Percentiles rank a stretch among this genome's conserved stretches.
These are phyloP conservation scores for Pogostemon cablin DNA, from an alignment of 257 asterid species.

Conservation along the genomic window DNA sequence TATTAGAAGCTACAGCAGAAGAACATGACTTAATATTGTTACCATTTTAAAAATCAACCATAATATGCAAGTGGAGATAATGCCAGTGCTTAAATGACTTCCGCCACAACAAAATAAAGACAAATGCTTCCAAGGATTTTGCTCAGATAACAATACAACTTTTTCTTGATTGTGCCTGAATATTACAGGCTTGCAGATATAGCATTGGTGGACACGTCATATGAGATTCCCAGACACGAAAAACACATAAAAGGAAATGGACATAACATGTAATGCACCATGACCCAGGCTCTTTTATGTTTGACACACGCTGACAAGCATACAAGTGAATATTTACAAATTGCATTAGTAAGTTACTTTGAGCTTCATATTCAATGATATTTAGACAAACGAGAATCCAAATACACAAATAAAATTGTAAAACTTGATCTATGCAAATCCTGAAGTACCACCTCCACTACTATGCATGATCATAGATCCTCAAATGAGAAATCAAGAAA, in stretches of 20 bases:
- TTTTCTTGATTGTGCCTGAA: not conserved
- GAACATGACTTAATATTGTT: not conserved
- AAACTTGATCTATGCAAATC: slow-evolving; percentile 5
- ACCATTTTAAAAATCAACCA: slow-evolving; percentile 1
- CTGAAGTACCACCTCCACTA: slow-evolving; percentile 25
- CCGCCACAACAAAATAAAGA: slow-evolving; percentile 12
- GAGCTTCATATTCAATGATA: slow-evolving; percentile 20
- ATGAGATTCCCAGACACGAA: slow-evolving; percentile 16
- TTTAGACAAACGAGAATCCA: not conserved
- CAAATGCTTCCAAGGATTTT: not conserved
- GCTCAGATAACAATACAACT: not conserved
- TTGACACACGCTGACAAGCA: not conserved
- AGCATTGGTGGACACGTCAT: slow-evolving; percentile 1
- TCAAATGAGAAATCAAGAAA: slow-evolving; percentile 25
- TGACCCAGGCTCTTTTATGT: not conserved
- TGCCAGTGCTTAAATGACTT: slow-evolving; percentile 16
- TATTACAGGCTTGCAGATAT: slow-evolving; percentile 8
- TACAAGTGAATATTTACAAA: not conserved
- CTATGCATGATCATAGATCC: slow-evolving; percentile 21
- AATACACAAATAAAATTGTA: slow-evolving; percentile 12
- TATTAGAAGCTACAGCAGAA: slow-evolving; percentile 1
- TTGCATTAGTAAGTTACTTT: too few species aligned
- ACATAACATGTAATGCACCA: slow-evolving; percentile 13
- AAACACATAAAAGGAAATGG: slow-evolving; percentile 19
- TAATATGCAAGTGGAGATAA: slow-evolving; percentile 9